Conservation (phyloP, 208 protist genomes). For the Kentomonas sorsogonicus region DNA sequence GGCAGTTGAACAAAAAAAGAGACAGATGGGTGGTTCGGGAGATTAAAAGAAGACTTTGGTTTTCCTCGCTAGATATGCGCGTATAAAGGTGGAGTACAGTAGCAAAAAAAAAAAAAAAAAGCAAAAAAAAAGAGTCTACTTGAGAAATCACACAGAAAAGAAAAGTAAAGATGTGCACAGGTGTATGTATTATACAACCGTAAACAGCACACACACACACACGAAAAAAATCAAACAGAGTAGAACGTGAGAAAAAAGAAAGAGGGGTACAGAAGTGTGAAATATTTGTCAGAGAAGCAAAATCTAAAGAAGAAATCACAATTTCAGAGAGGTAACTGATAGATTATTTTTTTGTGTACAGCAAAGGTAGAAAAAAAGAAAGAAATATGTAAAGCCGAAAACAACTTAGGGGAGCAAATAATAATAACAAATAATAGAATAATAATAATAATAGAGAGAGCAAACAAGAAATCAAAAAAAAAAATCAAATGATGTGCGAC, state of each 20-base stretch:
- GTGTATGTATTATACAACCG: background rate
- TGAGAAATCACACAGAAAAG: background rate
- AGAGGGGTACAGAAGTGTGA: background rate
- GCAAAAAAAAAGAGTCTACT: background rate
- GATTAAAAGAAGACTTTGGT: background rate
- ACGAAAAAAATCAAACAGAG: background rate
- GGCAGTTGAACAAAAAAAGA: slow-evolving; percentile 3
- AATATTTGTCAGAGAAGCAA: background rate
- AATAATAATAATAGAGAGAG: background rate
- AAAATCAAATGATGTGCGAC: background rate
- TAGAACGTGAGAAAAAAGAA: slow-evolving; percentile 4
- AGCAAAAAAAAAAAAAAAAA: background rate
- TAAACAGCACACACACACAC: background rate
- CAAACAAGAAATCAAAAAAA: background rate
- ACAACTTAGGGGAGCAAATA: background rate
- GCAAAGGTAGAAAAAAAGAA: background rate
- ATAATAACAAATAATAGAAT: background rate
- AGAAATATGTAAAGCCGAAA: background rate
- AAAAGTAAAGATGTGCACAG: background rate
- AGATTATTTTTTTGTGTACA: background rate
- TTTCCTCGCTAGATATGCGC: background rate
- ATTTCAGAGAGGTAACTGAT: background rate
- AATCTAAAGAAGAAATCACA: background rate
- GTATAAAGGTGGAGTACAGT: background rate
- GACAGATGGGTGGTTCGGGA: background rate